Base-by-base conservation (phyloP, 192 early-diverging fungal genomes). In the Chytriomyces sp. region DNA sequence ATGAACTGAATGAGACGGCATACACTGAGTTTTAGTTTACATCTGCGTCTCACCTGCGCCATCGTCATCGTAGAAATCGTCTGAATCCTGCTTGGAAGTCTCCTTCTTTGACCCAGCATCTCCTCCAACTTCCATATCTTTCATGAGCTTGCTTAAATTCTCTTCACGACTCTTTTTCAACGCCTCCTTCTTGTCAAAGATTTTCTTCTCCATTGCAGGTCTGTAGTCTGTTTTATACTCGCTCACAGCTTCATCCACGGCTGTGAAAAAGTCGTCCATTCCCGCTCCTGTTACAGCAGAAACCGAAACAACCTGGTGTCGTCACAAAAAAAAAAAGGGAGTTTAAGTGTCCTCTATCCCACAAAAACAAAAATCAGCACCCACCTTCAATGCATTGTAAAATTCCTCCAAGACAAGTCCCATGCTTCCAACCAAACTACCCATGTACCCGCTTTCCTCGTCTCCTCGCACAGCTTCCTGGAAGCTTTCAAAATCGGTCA, bases 391-490 rank as follows among this genome's bases (percentile, higher is more conserved):
- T n/a, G 77, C 53, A 63, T 85, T 85, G 82, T 99, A 99, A 79
- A 99, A 99, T 87, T 99, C 97, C 78, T 99, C 97, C 69, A 99
- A 83, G 3, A 97, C 96, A 67, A 99, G 80, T 65, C 94, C 94
- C 97, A 99, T 99, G 6, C 92, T 94, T 82, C 92, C 92, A 86
- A 97, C 94, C 61, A 99, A 81, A 76, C 89, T 92, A 78, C 89
- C 92, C 97, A 97, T 97, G 82, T 96, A 99, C 10, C 88, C 85
- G 28, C 89, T 89, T 13, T 71, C 69, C 26, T 50, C 69, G 65
- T 97, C 95, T 57, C 94, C 89, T 67, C 85, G 79, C 78, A 96
- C 81, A 5, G 97, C 96, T 74, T 87, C 86, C 83, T 98, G 97
- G 85, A 96, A 98, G 35, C 82, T 82, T 81, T 97, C 94, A 86